Evolutionary conservation across 352 stramenopile species (phyloP), one percentile per base, ranked within the genome.

Genomic region (Phytophthora pistaciae): DNA sequence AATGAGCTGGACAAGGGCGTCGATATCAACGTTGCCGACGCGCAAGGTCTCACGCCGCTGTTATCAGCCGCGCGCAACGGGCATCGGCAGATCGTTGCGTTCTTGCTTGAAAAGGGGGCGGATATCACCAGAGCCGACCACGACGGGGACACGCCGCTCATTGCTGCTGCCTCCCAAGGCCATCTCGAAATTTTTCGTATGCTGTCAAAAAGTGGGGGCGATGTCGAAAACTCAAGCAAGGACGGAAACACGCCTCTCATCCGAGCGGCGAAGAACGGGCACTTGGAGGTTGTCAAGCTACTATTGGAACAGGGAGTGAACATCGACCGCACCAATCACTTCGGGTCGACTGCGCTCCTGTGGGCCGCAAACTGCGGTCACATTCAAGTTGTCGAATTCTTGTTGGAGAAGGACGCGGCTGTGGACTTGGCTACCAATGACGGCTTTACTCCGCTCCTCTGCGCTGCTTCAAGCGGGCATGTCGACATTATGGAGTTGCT

Each of bases 121-220:
- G 56, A 61, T 23, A 25, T 58, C 4, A 46, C 42, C 9, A 8
- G 18, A n/a, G 10, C 21, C 5, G 40, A 60, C 21, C 7, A 31
- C 5, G 21, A 60, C 3, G 49, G 31, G 6, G 27, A 38, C 18
- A 60, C 60, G 2, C 48, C 60, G 11, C 33, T 67, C n/a, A 44
- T 54, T 36, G 16, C 38, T 13, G 60, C 60, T 21, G 49, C 60
- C 4, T 5, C 10, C n/a, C 50, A 31, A 53, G 50, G 50, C 1
- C 49, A 67, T 33, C 9, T 56, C 14, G 49, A 60, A 18, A 29
- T 73, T 4, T 53, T 67, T 27, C n/a, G 18, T 3, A 5, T 44
- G 36, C 11, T 44, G 36, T 44, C 36, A 52, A 52, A 20, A 52
- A 52, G 14, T 52, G 44, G 36, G 13, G 36, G 36, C 13, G 36